Conservation (phyloP, 495 filamentous ascomycete genomes). For the Xylaria curta region DNA sequence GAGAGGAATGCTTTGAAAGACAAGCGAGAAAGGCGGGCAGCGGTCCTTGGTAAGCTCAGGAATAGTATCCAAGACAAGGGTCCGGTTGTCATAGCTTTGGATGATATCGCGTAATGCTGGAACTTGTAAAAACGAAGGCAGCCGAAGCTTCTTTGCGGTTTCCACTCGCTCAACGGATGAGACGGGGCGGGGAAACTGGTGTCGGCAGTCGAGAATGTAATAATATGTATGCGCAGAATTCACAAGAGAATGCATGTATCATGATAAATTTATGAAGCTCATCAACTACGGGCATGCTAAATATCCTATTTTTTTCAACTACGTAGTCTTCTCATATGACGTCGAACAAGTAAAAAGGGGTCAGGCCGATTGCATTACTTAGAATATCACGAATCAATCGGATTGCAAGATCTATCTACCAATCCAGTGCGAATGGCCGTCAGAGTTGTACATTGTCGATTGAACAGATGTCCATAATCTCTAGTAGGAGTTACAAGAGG, state of each 20-base stretch:
- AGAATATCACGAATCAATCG: background rate
- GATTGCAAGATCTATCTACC: background rate
- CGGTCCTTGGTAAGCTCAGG: conserved; percentile 54
- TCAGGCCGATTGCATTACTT: background rate
- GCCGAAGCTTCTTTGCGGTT: background rate
- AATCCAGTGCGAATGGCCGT: background rate
- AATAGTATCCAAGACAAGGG: conserved; percentile 46
- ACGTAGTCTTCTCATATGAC: too few species aligned
- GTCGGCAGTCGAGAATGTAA: background rate
- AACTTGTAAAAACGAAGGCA: background rate
- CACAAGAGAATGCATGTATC: background rate
- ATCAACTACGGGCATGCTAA: background rate
- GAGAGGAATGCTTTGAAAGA: conserved; percentile 59
- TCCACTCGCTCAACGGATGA: background rate
- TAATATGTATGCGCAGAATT: conserved; percentile 4
- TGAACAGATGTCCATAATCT: background rate
- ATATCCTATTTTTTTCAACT: background rate
- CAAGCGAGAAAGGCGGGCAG: conserved; percentile 61
- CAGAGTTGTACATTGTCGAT: background rate
- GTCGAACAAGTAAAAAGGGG: background rate
- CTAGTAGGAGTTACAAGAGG: conserved; percentile 2
- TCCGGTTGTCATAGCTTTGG: conserved; percentile 44
- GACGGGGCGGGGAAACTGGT: background rate
- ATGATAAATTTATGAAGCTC: background rate
- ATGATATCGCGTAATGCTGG: conserved; percentile 38